These are phyloP conservation scores for Achlya hypogyna DNA, from an alignment of 352 stramenopile genomes.

Conservation along the genomic window DNA sequence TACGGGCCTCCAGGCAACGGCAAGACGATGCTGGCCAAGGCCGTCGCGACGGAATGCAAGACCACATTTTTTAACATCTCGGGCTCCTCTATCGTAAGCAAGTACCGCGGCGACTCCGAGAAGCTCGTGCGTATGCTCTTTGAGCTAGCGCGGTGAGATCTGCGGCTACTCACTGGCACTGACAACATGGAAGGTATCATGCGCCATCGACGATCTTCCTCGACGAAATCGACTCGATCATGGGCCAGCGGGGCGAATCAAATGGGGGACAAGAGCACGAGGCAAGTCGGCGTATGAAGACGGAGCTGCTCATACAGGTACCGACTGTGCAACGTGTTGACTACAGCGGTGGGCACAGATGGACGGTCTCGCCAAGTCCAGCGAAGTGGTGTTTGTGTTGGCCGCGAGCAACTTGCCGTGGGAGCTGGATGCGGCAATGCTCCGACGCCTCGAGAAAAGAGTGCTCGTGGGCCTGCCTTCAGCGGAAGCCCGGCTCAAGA, in stretches of 20 bases:
- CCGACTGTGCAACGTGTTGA: not conserved
- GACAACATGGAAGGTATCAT: slow-evolving; percentile 31
- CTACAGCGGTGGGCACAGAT: slow-evolving; percentile 33
- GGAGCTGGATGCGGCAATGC: slow-evolving; percentile 71
- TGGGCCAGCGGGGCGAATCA: slow-evolving; percentile 72
- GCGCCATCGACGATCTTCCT: slow-evolving; percentile 81
- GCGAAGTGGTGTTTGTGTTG: slow-evolving; percentile 75
- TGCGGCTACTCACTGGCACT: not conserved
- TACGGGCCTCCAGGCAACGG: slow-evolving; percentile 79
- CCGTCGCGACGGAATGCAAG: slow-evolving; percentile 74
- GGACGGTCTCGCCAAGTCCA: slow-evolving; percentile 71
- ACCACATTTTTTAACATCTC: slow-evolving; percentile 87
- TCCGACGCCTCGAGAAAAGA: slow-evolving; percentile 73
- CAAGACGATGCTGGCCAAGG: slow-evolving; percentile 85
- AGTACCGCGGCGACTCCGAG: slow-evolving; percentile 77
- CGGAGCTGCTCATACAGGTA: slow-evolving; percentile 70
- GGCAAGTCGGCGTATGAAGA: slow-evolving; percentile 80
- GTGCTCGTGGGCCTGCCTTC: slow-evolving; percentile 71
- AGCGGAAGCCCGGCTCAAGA: slow-evolving; percentile 37
- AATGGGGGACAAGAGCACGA: slow-evolving; percentile 72
- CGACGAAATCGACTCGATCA: slow-evolving; percentile 85
- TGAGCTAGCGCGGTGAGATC: slow-evolving; percentile 40
- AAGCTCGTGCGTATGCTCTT: slow-evolving; percentile 84
- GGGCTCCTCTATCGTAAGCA: slow-evolving; percentile 79
- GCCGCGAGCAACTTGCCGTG: slow-evolving; percentile 76